Base-by-base conservation (phyloP, 345 rosid species). In the Lepidium africanum region DNA sequence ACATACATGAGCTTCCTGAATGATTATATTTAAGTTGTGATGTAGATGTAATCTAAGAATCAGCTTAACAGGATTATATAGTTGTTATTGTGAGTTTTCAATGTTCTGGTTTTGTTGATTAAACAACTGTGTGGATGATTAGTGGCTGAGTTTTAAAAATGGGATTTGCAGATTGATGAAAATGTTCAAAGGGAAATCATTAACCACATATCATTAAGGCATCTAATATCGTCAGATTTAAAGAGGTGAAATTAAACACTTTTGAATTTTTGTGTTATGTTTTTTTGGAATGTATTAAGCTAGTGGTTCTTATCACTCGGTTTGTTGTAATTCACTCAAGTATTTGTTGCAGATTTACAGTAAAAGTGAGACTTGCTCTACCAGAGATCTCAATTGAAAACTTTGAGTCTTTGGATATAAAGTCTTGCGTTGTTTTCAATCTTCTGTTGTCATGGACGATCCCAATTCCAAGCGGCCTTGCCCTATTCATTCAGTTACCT, bases 141-240 rank as follows among this genome's bases (percentile, higher is more conserved):
- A 27, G 32, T 59, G 47, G 15, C 37, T 64, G 40, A 42, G 19
- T 39, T 66, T 27, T 51, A 30, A 43, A 5, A 33, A 14, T 41
- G 69, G 33, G 40, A 45, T 46, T 59, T 64, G 76, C 95, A 94
- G 99, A 94, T 94, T 69, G 99, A 94, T 75, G 97, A 77, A 48
- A 91, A 87, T 81, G 99, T 94, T 64, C 87, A 78, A 65, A 84
- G 99, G 69, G 97, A 94, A 65, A 94, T 94, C 35, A 91, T 89
- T 45, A 94, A 94, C 71, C 99, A 94, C 80, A 82, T 97, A 70
- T 91, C 91, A 21, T 51, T 89, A 56, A 88, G 90, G 86, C 99
- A 91, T 80, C 99, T 38, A 94, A 94, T 82, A 91, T 94, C 73
- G 96, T 94, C 72, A 84, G 89, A 76, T 91, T 94, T 75, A 94